phyloP scores from a whole-genome alignment of 192 early-diverging fungal genomes.

The Coemansia sp. region DNA sequence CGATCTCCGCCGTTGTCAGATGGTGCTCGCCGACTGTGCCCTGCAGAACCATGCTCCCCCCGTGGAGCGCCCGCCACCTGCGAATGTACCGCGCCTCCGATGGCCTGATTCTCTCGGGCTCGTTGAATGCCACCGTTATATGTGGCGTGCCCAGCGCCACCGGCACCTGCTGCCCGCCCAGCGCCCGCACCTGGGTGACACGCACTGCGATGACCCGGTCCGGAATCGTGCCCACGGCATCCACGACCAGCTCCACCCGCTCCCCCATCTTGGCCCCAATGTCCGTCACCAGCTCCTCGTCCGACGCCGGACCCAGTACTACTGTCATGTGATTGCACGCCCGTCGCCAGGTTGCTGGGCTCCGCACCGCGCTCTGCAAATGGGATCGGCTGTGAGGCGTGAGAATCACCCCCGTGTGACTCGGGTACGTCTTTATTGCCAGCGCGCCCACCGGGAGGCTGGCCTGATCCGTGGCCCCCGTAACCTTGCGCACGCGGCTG shows the following conservation, averaged over 20 bases:
- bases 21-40: conserved; percentile 26
- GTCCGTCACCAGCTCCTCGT: conserved; percentile 4
- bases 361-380: conserved; percentile 22
- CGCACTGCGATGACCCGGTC: conserved; percentile 26
- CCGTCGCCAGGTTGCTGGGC: conserved; percentile 20
- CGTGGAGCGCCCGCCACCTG: conserved; percentile 24
- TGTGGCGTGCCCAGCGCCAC: conserved; percentile 3
- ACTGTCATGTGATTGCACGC: conserved; percentile 24
- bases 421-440: conserved; percentile 6
- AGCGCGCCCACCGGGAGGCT: conserved; percentile 24
- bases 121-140: conserved; percentile 40
- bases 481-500: conserved; percentile 7
- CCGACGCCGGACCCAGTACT: background rate
- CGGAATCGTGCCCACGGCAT: conserved; percentile 21
- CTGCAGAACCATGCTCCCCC: conserved; percentile 13
- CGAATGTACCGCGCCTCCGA: conserved; percentile 9
- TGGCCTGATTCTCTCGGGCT: conserved; percentile 7
- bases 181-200: conserved; percentile 8
- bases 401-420: conserved; percentile 19
- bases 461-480: background rate
- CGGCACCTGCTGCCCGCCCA: background rate
- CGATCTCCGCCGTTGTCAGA: conserved; percentile 21
- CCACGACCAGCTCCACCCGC: conserved; percentile 26
- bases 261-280: conserved; percentile 25
- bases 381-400: conserved; percentile 2